Conservation (phyloP, 2,329 filamentous ascomycete species). For the Aspergillus alliaceus region DNA sequence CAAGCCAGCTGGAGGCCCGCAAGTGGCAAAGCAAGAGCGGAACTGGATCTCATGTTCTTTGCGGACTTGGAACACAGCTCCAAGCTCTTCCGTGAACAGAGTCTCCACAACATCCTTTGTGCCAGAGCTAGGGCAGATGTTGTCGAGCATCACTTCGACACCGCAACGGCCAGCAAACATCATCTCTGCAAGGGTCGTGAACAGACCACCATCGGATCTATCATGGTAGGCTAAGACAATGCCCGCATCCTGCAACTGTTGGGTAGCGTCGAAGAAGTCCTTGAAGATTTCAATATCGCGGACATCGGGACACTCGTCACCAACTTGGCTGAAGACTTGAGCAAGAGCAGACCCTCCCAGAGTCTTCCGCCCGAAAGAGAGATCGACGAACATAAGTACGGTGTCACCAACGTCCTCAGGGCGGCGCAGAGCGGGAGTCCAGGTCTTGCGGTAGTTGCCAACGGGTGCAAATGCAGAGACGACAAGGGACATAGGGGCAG, state of each 20-base stretch:
- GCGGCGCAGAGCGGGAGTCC: slow-evolving; percentile 85
- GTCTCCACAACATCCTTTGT: slow-evolving; percentile 68
- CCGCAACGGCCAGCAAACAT: slow-evolving; percentile 95
- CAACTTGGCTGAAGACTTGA: slow-evolving; percentile 83
- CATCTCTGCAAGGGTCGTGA: slow-evolving; percentile 93
- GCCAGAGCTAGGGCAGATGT: slow-evolving; percentile 58
- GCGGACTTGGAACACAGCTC: slow-evolving; percentile 92
- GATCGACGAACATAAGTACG: slow-evolving; percentile 84
- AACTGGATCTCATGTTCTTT: slow-evolving; percentile 82
- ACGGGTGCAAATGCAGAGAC: slow-evolving; percentile 90
- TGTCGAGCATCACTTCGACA: slow-evolving; percentile 79
- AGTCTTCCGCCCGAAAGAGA: slow-evolving; percentile 76
- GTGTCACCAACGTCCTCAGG: slow-evolving; percentile 87
- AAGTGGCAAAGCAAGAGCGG: slow-evolving; percentile 86
- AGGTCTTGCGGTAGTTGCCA: slow-evolving; percentile 78
- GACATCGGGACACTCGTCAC: slow-evolving; percentile 81
- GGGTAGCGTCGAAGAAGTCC: slow-evolving; percentile 88
- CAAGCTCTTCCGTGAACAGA: slow-evolving; percentile 94
- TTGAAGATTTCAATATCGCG: slow-evolving; percentile 76
- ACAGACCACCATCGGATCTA: slow-evolving; percentile 85
- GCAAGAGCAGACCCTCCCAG: slow-evolving; percentile 89
- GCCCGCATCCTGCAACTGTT: slow-evolving; percentile 63
- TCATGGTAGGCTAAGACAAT: slow-evolving; percentile 94
- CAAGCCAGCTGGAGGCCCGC: slow-evolving; percentile 76
- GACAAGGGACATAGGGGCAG: slow-evolving; percentile 84